Evolutionary conservation across 2,329 filamentous ascomycete genomes (phyloP), one percentile per base, ranked within the genome.

Genomic region (Aspergillus bombycis): DNA sequence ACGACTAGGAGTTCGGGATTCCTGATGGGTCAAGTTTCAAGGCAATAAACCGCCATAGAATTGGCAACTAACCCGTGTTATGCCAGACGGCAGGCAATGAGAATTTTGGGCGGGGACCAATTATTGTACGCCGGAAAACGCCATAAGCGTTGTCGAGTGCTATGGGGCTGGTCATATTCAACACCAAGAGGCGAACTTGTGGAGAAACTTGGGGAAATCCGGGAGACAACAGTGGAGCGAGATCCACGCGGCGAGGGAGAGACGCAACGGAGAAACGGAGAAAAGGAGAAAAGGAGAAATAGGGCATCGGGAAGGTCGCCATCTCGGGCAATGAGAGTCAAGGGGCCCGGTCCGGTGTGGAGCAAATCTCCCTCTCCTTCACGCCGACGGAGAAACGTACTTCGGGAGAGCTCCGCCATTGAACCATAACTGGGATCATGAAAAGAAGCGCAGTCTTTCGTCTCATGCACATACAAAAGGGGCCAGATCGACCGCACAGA

Each of bases 261-360:
- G 12, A 11, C 14, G 45, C 28, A 4, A 14, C 45, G 45, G 60
- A 41, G 48, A 58, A 30, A 58, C 36, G 60, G 60, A 54, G 60
- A 62, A 58, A 62, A 19, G 55, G 55, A 58, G 60, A 62, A 58
- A 62, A 45, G 60, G 54, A 30, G 46, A 62, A 53, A 53, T 14
- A 26, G 45, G 8, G 12, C 10, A 34, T 34, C 32, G 32, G 32
- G 10, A 34, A 28, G 32, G 32, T 11, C 32, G 11, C 32, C 32
- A 12, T 38, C 34, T 10, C 43, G n/a, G 4, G 16, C 58, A 60
- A 60, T 54, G 48, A 60, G 16, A 54, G 6, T 6, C 23, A 23
- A 45, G 43, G 43, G 9, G 2, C 1, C 21, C 43, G 43, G 21
- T 46, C n/a, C n/a, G 43, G 43, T 46, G 43, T 46, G 43, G 43